Percentiles rank a stretch among this genome's conserved stretches.
These are phyloP conservation scores for Neurospora intermedia DNA, from an alignment of 495 filamentous ascomycete species.

Conservation along the genomic window DNA sequence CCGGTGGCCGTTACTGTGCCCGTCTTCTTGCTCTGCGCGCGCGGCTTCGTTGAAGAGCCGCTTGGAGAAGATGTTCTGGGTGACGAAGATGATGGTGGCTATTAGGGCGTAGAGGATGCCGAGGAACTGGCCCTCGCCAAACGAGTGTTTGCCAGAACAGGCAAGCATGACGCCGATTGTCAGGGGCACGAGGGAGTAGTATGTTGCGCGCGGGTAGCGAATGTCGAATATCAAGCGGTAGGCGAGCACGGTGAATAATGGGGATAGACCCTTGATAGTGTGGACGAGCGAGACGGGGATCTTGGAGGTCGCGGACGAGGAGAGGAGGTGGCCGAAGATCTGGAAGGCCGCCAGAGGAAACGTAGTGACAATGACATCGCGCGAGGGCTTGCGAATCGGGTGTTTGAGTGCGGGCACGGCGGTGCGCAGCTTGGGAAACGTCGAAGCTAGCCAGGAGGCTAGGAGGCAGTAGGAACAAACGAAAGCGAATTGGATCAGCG, in stretches of 20 bases:
- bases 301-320: slow-evolving; percentile 82
- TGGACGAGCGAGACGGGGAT: slow-evolving; percentile 96
- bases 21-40: slow-evolving; percentile 48
- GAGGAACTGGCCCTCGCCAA: slow-evolving; percentile 67
- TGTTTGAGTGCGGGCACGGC: slow-evolving; percentile 69
- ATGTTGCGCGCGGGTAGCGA: slow-evolving; percentile 77
- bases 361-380: slow-evolving; percentile 77
- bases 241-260: slow-evolving; percentile 87
- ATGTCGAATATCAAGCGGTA: slow-evolving; percentile 84
- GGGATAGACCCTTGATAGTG: slow-evolving; percentile 98
- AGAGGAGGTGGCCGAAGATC: slow-evolving; percentile 85
- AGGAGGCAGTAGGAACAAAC: slow-evolving; percentile 82
- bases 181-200: slow-evolving; percentile 83
- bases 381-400: slow-evolving; percentile 69
- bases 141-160: slow-evolving; percentile 65
- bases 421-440: slow-evolving; percentile 55
- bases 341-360: slow-evolving; percentile 87
- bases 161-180: slow-evolving; percentile 91
- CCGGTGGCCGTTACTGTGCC: slow-evolving; percentile 43
- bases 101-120: slow-evolving; percentile 80
- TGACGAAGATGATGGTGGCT: slow-evolving; percentile 88
- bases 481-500: slow-evolving; percentile 88
- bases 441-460: slow-evolving; percentile 58
- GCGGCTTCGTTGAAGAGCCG: slow-evolving; percentile 96
- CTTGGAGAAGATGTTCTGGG: slow-evolving; percentile 98